phyloP scores from a whole-genome alignment of 306 rosid species.

The Leucaena leucocephala region DNA sequence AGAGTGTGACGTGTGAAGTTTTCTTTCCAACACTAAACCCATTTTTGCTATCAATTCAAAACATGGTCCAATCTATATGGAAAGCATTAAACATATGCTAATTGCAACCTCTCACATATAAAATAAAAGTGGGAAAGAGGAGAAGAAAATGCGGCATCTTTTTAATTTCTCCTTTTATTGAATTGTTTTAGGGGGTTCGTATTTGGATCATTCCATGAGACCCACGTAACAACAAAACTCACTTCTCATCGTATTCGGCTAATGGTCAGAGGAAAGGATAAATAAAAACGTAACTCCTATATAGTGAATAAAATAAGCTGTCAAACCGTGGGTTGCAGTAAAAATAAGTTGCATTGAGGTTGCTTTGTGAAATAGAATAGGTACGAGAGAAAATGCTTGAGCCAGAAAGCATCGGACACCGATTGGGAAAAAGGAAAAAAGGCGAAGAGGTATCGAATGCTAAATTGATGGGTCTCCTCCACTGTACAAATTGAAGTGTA shows the following conservation, averaged over 20 bases:
- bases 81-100: background rate
- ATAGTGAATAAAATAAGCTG: background rate
- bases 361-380: conserved; percentile 4
- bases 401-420: conserved; percentile 17
- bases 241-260: background rate
- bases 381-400: conserved; percentile 16
- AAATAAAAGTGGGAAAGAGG: background rate
- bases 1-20: conserved; percentile 1
- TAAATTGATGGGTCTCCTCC: conserved; percentile 32
- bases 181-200: background rate
- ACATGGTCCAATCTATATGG: conserved; percentile 19
- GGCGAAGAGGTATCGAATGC: conserved; percentile 50
- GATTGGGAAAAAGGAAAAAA: conserved; percentile 22
- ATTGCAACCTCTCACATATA: conserved; percentile 2
- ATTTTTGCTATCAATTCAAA: conserved; percentile 1
- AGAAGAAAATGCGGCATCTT: background rate
- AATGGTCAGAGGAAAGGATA: background rate
- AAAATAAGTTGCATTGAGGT: background rate
- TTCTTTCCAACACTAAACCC: conserved; percentile 30
- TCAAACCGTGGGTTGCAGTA: conserved; percentile 5
- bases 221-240: background rate
- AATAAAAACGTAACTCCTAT: background rate
- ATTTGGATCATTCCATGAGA: background rate
- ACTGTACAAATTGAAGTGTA: background rate
- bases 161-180: background rate